These are phyloP conservation scores for Claviceps sp. DNA, from an alignment of 2,329 filamentous ascomycete species.

Conservation along the genomic window DNA sequence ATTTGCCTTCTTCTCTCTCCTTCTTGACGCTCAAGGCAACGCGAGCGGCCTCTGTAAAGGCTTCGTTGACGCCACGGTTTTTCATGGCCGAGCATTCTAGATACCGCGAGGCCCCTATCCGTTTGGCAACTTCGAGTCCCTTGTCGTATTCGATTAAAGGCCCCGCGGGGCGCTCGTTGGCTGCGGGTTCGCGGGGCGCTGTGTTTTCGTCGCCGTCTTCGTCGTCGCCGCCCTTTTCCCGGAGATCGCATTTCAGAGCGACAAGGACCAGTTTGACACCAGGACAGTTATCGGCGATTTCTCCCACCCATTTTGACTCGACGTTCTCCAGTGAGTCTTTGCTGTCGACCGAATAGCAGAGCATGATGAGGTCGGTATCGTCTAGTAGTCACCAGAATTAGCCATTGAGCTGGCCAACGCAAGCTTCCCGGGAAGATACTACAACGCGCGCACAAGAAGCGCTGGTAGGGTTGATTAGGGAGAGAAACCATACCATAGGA, in stretches of 20 bases:
- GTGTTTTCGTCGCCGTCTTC: conserved; percentile 47
- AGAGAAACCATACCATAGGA: conserved; percentile 55
- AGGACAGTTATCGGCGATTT: conserved; percentile 96
- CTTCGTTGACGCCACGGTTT: conserved; percentile 95
- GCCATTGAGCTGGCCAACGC: background rate
- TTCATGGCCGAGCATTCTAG: conserved; percentile 97
- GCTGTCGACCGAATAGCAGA: conserved; percentile 96
- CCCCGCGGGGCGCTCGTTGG: conserved; percentile 41
- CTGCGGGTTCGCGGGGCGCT: conserved; percentile 9
- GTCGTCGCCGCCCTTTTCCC: conserved; percentile 62
- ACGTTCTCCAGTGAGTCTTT: conserved; percentile 96
- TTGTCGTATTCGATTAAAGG: conserved; percentile 81
- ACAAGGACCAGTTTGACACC: conserved; percentile 91
- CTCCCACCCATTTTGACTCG: conserved; percentile 94
- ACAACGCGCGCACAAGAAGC: background rate
- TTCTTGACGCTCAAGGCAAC: conserved; percentile 69
- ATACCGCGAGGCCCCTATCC: conserved; percentile 86
- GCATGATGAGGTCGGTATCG: conserved; percentile 96
- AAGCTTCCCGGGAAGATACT: too few species aligned
- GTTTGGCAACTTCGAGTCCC: conserved; percentile 78
- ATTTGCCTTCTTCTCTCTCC: conserved; percentile 48
- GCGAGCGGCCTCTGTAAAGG: conserved; percentile 92
- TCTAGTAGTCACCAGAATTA: conserved; percentile 23
- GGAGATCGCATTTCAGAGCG: conserved; percentile 90
- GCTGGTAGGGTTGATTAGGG: background rate